Percentiles rank a stretch among this genome's conserved stretches.
phyloP scores from a whole-genome alignment of 139 green algal genomes.

The Micromonas pusilla region DNA sequence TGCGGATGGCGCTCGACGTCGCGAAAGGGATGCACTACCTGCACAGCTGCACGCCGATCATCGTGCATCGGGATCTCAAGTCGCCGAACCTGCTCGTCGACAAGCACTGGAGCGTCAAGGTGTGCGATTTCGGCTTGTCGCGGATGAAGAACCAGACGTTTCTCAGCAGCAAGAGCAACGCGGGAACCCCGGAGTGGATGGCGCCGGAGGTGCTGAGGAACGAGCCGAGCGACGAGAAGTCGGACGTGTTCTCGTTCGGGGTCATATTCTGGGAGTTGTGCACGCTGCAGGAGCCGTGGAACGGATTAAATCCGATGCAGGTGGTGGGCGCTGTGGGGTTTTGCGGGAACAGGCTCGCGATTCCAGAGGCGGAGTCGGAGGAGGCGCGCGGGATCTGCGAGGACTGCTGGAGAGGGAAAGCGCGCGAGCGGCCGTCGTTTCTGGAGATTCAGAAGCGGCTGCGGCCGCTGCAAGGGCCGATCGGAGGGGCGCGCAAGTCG shows the following conservation, averaged over 20 bases:
- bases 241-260: conserved; percentile 74
- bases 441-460: not conserved
- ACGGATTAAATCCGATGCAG: conserved; percentile 63
- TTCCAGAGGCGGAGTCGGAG: conserved; percentile 24
- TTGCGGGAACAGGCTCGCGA: conserved; percentile 24
- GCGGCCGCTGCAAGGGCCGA: not conserved
- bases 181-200: conserved; percentile 90
- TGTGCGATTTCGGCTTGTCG: conserved; percentile 84
- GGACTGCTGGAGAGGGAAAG: not conserved
- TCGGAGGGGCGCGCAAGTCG: not conserved
- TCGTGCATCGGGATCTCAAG: conserved; percentile 84
- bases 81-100: conserved; percentile 66
- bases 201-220: conserved; percentile 56
- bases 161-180: conserved; percentile 41
- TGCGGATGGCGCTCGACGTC: conserved; percentile 77
- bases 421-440: conserved; percentile 4
- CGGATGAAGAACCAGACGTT: conserved; percentile 52
- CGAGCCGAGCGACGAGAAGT: conserved; percentile 70
- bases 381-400: not conserved
- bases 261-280: conserved; percentile 90
- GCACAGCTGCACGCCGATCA: conserved; percentile 62
- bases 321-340: conserved; percentile 86
- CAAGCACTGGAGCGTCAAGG: conserved; percentile 81
- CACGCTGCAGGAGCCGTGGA: conserved; percentile 76
- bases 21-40: conserved; percentile 60